A percentile compares a stretch with the other conserved stretches of the same genome.
These are phyloP conservation scores for Protea cynaroides DNA, from an alignment of 164 flowering plant species.

Conservation along the genomic window DNA sequence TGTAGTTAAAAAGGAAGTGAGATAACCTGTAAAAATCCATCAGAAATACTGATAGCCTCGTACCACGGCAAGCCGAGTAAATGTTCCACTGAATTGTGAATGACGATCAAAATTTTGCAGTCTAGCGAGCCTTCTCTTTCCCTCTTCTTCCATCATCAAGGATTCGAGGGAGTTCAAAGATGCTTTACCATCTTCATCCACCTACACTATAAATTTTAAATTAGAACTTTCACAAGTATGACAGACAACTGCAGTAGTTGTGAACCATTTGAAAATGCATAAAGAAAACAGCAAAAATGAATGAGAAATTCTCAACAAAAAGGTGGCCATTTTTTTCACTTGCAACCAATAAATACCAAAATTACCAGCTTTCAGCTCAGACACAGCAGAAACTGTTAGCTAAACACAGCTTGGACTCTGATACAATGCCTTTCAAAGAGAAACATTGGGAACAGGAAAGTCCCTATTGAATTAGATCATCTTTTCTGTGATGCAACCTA, in stretches of 20 bases:
- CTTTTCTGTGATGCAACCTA: background rate
- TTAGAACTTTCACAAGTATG: background rate
- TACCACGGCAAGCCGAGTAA: conserved; percentile 70
- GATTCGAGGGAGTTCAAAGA: conserved; percentile 51
- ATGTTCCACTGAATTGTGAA: conserved; percentile 80
- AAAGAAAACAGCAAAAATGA: background rate
- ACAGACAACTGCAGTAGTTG: background rate
- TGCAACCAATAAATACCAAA: background rate
- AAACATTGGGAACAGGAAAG: background rate
- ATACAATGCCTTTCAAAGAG: background rate
- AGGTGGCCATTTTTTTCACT: background rate
- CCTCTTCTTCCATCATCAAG: conserved; percentile 73
- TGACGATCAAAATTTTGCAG: conserved; percentile 36
- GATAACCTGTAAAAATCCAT: conserved; percentile 1
- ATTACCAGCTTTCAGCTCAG: background rate
- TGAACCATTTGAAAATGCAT: background rate
- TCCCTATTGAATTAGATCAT: background rate
- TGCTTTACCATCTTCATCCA: conserved; percentile 32
- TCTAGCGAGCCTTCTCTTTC: conserved; percentile 48
- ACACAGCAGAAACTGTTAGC: background rate
- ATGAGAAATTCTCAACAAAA: background rate
- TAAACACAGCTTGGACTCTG: background rate
- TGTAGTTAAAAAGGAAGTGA: conserved; percentile 2
- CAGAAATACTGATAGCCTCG: conserved; percentile 5
- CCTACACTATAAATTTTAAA: conserved; percentile 27